These are phyloP conservation scores for Ligustrum vulgare DNA, from an alignment of 257 asterid genomes.

Conservation along the genomic window DNA sequence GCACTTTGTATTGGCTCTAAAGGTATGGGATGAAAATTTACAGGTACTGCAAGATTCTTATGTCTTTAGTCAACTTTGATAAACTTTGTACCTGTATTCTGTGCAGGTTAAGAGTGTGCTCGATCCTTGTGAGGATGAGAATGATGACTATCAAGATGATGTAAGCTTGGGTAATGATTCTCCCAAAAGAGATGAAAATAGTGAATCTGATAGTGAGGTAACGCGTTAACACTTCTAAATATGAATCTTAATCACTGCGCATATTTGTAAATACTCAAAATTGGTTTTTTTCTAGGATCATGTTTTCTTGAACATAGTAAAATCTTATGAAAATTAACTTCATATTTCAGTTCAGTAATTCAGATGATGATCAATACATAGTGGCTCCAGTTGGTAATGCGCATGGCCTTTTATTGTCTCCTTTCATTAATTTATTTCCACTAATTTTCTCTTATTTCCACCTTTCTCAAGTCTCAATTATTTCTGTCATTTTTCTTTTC, in stretches of 20 bases:
- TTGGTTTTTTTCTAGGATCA: conserved; percentile 5
- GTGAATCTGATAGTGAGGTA: conserved; percentile 83
- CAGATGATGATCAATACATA: conserved; percentile 72
- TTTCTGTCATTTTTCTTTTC: conserved; percentile 13
- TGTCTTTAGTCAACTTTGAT: conserved; percentile 18
- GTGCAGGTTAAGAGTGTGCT: conserved; percentile 91
- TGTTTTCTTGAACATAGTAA: conserved; percentile 14
- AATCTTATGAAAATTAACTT: conserved; percentile 19
- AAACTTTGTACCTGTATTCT: conserved; percentile 17
- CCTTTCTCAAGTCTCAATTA: neutral
- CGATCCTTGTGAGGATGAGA: conserved; percentile 95
- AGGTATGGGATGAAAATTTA: conserved; percentile 44
- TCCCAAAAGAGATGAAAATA: conserved; percentile 44
- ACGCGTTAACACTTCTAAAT: conserved; percentile 9
- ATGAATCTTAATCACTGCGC: neutral
- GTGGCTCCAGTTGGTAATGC: conserved; percentile 71
- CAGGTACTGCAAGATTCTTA: conserved; percentile 7
- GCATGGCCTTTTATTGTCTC: conserved; percentile 14
- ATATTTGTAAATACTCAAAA: conserved; percentile 7
- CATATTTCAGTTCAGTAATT: conserved; percentile 59
- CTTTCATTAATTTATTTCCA: neutral
- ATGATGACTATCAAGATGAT: conserved; percentile 61
- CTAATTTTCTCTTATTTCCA: too few species aligned
- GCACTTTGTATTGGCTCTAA: conserved; percentile 80
- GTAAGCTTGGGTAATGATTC: conserved; percentile 73